phyloP scores from a whole-genome alignment of 768 basidiomycete species.

The Serendipita sp. region DNA sequence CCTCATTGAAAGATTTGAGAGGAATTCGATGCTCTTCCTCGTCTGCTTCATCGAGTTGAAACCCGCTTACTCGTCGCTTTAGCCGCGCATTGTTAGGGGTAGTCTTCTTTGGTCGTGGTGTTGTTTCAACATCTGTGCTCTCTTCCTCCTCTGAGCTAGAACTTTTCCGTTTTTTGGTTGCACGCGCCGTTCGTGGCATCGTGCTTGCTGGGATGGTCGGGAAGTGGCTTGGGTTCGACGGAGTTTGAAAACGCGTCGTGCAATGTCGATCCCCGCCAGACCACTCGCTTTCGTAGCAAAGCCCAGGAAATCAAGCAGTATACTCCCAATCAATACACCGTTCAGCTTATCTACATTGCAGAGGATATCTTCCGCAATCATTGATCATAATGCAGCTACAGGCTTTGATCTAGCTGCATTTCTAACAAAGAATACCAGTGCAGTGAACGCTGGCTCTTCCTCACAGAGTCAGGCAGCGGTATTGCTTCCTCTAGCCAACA shows the following conservation, averaged over 20 bases:
- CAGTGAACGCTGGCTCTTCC: neutral
- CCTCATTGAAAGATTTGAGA: conserved; percentile 7
- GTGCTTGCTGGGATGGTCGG: neutral
- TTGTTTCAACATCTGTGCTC: conserved; percentile 1
- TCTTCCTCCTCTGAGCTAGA: neutral
- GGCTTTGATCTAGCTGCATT: no score
- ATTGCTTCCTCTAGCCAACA: neutral
- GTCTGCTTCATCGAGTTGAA: neutral
- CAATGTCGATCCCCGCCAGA: neutral
- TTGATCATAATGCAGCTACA: neutral
- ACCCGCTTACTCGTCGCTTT: conserved; percentile 4
- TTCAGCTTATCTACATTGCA: neutral
- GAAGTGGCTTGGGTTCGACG: neutral
- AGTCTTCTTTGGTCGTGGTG: neutral
- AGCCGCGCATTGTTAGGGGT: neutral
- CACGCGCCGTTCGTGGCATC: neutral
- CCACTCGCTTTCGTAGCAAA: neutral
- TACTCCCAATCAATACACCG: neutral
- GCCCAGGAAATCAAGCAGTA: neutral
- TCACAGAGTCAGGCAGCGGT: neutral
- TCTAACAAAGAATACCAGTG: neutral
- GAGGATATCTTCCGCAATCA: neutral
- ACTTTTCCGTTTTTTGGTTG: neutral
- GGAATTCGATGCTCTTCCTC: neutral
- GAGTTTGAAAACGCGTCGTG: neutral